Percentiles rank a stretch among this genome's conserved stretches.
Evolutionary conservation across 805 yeast species (phyloP).

Genomic region (Schizosaccharomyces octosporus): DNA sequence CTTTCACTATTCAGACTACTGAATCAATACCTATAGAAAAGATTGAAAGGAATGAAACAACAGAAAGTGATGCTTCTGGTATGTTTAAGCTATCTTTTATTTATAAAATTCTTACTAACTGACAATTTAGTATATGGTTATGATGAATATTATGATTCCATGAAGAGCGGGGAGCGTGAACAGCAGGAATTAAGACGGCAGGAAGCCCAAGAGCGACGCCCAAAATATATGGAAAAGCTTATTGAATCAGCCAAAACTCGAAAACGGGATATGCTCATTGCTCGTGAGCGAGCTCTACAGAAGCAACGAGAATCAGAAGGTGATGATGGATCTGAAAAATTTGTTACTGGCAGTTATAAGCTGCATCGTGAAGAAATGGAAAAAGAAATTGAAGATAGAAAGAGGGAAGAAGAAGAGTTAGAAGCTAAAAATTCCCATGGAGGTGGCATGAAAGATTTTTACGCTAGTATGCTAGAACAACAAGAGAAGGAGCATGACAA

Average conservation of each 20-base stretch:
- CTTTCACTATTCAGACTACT: background rate
- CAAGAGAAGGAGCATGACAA: conserved; percentile 8
- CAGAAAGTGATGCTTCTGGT: background rate
- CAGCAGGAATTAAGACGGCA: conserved; percentile 1
- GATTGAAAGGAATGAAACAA: background rate
- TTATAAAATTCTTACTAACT: background rate
- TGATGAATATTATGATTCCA: conserved; percentile 25
- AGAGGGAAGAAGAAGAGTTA: conserved; percentile 3
- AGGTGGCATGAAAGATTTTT: conserved; percentile 7
- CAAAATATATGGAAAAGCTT: conserved; percentile 20
- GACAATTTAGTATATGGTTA: conserved; percentile 15
- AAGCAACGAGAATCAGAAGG: conserved; percentile 20
- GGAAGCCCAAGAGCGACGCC: conserved; percentile 8
- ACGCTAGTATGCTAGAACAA: conserved; percentile 8
- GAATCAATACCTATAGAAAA: background rate
- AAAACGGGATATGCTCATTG: conserved; percentile 21
- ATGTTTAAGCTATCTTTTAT: background rate
- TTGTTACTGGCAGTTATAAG: conserved; percentile 26
- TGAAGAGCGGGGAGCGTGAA: conserved; percentile 13
- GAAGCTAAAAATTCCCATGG: background rate
- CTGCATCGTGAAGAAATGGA: conserved; percentile 15
- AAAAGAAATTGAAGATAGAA: conserved; percentile 7
- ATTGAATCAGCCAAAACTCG: conserved; percentile 22
- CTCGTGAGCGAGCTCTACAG: conserved; percentile 17
- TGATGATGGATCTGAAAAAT: conserved; percentile 17